Conservation (phyloP, 768 basidiomycete species). For the Leccinum disarticulatum region DNA sequence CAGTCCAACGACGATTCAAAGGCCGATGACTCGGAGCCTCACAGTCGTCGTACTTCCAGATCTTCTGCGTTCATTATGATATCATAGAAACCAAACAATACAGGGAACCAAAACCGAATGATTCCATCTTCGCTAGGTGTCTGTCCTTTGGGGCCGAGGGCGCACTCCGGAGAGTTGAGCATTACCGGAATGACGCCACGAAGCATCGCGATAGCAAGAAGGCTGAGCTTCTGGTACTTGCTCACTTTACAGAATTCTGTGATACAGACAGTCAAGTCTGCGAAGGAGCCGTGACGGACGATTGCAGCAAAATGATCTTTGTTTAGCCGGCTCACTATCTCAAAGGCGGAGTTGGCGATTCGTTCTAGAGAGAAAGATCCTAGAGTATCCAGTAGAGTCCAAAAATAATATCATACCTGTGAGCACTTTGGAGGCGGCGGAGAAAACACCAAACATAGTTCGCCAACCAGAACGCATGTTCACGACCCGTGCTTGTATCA, state of each 20-base stretch:
- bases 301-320: slow-evolving; percentile 88
- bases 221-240: slow-evolving; percentile 98
- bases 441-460: slow-evolving; percentile 99
- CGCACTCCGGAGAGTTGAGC: slow-evolving; percentile 77
- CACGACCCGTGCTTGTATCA: slow-evolving; percentile 93
- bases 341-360: slow-evolving; percentile 90
- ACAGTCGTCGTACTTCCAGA: slow-evolving; percentile 95
- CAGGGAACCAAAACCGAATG: slow-evolving; percentile 97
- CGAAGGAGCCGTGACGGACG: slow-evolving; percentile 90
- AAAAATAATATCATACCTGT: slow-evolving; percentile 55
- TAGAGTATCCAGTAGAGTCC: neutral
- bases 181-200: slow-evolving; percentile 91
- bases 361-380: slow-evolving; percentile 54
- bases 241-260: slow-evolving; percentile 99
- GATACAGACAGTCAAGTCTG: slow-evolving; percentile 94
- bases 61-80: slow-evolving; percentile 99
- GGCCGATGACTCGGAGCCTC: slow-evolving; percentile 34
- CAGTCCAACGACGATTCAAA: slow-evolving; percentile 8
- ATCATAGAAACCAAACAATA: slow-evolving; percentile 97
- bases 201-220: slow-evolving; percentile 96
- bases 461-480: slow-evolving; percentile 99
- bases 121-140: slow-evolving; percentile 74
- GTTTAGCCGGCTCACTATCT: slow-evolving; percentile 91
- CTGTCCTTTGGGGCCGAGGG: slow-evolving; percentile 34
- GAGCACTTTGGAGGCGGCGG: slow-evolving; percentile 89